Base-by-base conservation (phyloP, 1,284 basidiomycete genomes). In the Xerocomus alliaceus region DNA sequence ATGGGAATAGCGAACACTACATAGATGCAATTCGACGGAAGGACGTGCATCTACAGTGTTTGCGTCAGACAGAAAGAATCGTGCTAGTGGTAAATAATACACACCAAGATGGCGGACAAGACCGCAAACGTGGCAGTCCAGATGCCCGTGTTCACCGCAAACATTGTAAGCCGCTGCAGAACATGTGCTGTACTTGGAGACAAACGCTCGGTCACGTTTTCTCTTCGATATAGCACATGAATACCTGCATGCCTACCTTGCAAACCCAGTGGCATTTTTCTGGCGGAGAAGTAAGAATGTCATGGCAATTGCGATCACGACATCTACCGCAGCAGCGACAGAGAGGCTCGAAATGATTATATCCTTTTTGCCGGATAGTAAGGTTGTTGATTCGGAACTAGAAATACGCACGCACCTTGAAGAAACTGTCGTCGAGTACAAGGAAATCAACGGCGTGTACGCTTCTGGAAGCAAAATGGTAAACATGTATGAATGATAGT, bases 71-170 rank as follows among this genome's bases (percentile, higher is more conserved):
- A 17, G 6, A 17, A 28, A n/a, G 35, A 10, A 1, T 8, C 1
- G 3, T 12, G 7, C 13, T 3, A 18, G 7, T 12, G 7, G n/a
- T 0, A 2, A 26, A 29, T 11, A 13, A 22, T 8, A 58, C 68
- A 13, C 37, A 68, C 66, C 9, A 70, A 34, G 28, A 70, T 24
- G 49, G 55, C 0, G 1, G 58, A 11, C n/a, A 68, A 26, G 26
- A 68, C 11, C 1, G 66, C 66, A 13, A 66, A 69, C 2, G 8
- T 5, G 13, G 68, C 50, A 0, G 68, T 50, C 68, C 66, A 68
- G 28, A 64, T 44, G 5, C 67, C 63, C 0, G 59, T 45, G 12
- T 71, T 71, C 1, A 68, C 24, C 7, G 57, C 32, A 26, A 69
- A 69, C 7, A 67, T 13, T 2, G 26, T 29, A 10, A 70, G 66